These are phyloP conservation scores for Flaveria linearis DNA, from an alignment of 129 eudicot genomes.

Conservation along the genomic window DNA sequence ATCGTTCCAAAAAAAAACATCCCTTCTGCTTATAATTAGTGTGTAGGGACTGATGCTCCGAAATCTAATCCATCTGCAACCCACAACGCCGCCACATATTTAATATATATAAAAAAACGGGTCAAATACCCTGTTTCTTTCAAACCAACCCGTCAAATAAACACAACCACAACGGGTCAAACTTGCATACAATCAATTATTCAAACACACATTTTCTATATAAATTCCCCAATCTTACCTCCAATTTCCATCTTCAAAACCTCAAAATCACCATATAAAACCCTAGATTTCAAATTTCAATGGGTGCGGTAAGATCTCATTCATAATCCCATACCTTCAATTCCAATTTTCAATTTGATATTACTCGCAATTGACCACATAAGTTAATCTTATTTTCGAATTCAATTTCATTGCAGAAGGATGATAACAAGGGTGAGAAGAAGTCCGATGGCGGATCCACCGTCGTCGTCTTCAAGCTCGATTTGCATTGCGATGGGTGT, in stretches of 20 bases:
- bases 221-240: constrained; percentile 29
- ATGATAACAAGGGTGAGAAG: constrained; percentile 40
- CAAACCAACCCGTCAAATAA: constrained; percentile 26
- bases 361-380: neutral
- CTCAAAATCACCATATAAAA: neutral
- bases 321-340: neutral
- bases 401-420: constrained; percentile 34
- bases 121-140: constrained; percentile 10
- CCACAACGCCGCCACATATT: too few relatives aligned
- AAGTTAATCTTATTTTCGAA: neutral
- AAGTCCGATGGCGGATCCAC: constrained; percentile 34
- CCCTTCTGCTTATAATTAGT: too few relatives aligned
- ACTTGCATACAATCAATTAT: neutral
- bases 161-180: constrained; percentile 17
- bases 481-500: constrained; percentile 91
- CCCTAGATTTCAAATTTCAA: constrained; percentile 10
- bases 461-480: constrained; percentile 61
- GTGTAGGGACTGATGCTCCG: too few relatives aligned
- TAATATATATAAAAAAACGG: neutral
- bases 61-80: too few relatives aligned
- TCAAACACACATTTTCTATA: constrained; percentile 25
- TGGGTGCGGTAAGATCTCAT: constrained; percentile 53
- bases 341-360: neutral
- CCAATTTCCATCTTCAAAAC: constrained; percentile 14
- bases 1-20: too few relatives aligned